A percentile compares a stretch with the other conserved stretches of the same genome.
phyloP scores from a whole-genome alignment of 2,329 filamentous ascomycete genomes.

The Ampelomyces quisqualis region DNA sequence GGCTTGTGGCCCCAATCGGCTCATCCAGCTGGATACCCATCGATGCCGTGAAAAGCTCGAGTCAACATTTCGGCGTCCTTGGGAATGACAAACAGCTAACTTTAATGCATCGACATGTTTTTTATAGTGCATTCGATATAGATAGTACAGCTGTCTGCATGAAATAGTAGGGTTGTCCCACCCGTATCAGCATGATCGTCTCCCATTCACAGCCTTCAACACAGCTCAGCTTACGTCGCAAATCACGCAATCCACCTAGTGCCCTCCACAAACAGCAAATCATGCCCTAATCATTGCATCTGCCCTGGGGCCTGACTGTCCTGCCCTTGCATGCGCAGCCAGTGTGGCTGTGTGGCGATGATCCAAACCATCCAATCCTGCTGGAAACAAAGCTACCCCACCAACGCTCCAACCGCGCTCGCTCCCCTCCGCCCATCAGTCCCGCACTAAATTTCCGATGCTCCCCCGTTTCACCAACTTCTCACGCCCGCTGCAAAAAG shows the following conservation, averaged over 20 bases:
- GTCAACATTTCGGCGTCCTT: too few species aligned
- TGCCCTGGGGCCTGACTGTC: not conserved
- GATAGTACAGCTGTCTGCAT: too few species aligned
- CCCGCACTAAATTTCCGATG: slow-evolving; percentile 5
- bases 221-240: slow-evolving; percentile 2
- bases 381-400: slow-evolving; percentile 6
- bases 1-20: too few species aligned
- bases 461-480: slow-evolving; percentile 13
- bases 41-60: too few species aligned
- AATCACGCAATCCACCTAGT: slow-evolving; percentile 18
- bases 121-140: too few species aligned
- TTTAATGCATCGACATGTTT: too few species aligned
- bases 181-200: not conserved
- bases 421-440: slow-evolving; percentile 7
- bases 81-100: too few species aligned
- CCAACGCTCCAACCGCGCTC: slow-evolving; percentile 7
- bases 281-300: slow-evolving; percentile 13
- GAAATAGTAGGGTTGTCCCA: too few species aligned
- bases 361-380: not conserved
- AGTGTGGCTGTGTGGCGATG: slow-evolving; percentile 2
- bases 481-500: slow-evolving; percentile 8
- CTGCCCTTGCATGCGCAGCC: slow-evolving; percentile 6
- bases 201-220: too few species aligned
- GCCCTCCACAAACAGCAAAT: slow-evolving; percentile 4
- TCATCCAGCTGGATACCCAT: too few species aligned